A percentile compares a stretch with the other conserved stretches of the same genome.
Evolutionary conservation across 176 grass and related monocot species (phyloP).

Genomic region (Otatea glauca): DNA sequence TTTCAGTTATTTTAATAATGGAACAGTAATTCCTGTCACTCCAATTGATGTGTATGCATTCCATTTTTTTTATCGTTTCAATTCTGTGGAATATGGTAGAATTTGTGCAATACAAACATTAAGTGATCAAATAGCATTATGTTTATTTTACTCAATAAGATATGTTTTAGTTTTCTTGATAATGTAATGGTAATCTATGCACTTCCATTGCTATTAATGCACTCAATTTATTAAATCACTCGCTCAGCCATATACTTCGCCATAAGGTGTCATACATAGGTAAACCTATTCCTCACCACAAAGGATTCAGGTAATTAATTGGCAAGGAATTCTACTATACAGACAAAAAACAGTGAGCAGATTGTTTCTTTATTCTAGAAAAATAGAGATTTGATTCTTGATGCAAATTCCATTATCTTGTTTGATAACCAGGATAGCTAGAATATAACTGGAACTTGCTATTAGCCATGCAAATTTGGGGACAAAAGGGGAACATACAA

Average conservation of each 20-base stretch:
- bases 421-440: slow-evolving; percentile 18
- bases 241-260: neutral
- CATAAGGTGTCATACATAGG: neutral
- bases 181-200: no score
- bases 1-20: no score
- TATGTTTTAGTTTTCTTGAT: no score
- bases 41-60: no score
- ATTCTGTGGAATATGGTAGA: no score
- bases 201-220: no score
- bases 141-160: no score
- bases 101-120: no score
- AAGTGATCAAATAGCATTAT: no score
- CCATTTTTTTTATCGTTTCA: no score
- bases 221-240: no score
- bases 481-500: neutral
- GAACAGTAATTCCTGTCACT: no score
- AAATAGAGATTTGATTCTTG: neutral
- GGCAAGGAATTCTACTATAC: neutral
- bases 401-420: slow-evolving; percentile 13
- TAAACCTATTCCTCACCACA: neutral
- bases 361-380: slow-evolving; percentile 10
- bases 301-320: slow-evolving; percentile 19
- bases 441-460: slow-evolving; percentile 23
- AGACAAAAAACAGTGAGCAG: neutral
- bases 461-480: neutral